These are phyloP conservation scores for Articulospora tetracladia DNA, from an alignment of 495 filamentous ascomycete species.

Conservation along the genomic window DNA sequence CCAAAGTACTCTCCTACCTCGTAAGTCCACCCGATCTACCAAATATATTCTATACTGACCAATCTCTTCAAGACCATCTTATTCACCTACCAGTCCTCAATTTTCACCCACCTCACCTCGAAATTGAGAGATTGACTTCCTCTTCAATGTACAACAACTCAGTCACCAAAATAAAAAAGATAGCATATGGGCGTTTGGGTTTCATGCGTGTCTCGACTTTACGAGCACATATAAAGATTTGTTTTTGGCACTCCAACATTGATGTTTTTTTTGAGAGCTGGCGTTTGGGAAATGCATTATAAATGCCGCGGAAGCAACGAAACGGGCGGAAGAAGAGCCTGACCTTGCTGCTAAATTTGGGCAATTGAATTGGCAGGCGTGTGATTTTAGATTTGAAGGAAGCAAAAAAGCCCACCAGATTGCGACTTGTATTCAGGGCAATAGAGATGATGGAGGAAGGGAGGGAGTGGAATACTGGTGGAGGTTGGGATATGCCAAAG, in stretches of 20 bases:
- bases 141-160: constrained; percentile 14
- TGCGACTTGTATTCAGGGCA: constrained; percentile 7
- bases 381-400: constrained; percentile 3
- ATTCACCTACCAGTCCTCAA: constrained; percentile 24
- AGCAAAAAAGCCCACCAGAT: constrained; percentile 6
- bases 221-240: constrained; percentile 7
- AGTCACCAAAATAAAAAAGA: constrained; percentile 13
- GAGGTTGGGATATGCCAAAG: neutral
- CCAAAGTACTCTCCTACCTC: constrained; percentile 34
- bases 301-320: neutral
- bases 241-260: constrained; percentile 9
- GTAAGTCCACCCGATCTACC: neutral
- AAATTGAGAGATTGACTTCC: constrained; percentile 8
- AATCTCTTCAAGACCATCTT: constrained; percentile 1
- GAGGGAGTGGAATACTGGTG: neutral
- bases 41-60: neutral
- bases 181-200: constrained; percentile 20
- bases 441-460: neutral
- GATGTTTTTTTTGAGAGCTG: constrained; percentile 4
- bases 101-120: constrained; percentile 19
- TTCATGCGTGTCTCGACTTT: neutral
- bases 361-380: neutral
- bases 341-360: neutral
- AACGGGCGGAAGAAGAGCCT: neutral
- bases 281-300: constrained; percentile 11